Evolutionary conservation across 768 basidiomycete species (phyloP).

Genomic region (Boletus vermiculosoides): DNA sequence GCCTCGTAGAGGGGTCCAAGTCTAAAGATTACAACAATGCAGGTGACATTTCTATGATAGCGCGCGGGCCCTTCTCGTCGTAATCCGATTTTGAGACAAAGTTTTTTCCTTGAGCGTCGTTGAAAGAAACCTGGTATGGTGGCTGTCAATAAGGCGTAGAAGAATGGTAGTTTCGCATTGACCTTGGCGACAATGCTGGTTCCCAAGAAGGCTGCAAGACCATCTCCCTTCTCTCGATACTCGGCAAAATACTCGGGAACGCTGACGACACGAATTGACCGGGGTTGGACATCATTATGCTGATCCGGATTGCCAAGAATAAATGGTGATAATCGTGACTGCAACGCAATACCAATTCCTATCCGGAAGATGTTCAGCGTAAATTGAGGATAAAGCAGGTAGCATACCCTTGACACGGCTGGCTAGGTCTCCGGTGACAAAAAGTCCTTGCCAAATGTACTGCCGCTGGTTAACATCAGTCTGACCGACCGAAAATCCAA

Average conservation of each 20-base stretch:
- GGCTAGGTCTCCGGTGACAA: slow-evolving; percentile 79
- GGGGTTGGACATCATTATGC: slow-evolving; percentile 70
- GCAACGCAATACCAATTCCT: slow-evolving; percentile 69
- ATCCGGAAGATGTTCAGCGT: slow-evolving; percentile 3
- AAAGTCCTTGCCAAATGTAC: slow-evolving; percentile 73
- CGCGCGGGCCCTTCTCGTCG: slow-evolving; percentile 64
- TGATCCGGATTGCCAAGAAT: slow-evolving; percentile 60
- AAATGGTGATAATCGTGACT: slow-evolving; percentile 66
- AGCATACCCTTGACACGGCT: slow-evolving; percentile 65
- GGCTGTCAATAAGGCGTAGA: background rate
- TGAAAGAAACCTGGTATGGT: slow-evolving; percentile 63
- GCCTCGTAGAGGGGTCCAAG: slow-evolving; percentile 1
- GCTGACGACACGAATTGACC: slow-evolving; percentile 55
- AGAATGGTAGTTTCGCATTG: slow-evolving; percentile 6
- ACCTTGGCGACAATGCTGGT: slow-evolving; percentile 86
- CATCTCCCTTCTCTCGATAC: slow-evolving; percentile 83
- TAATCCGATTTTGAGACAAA: slow-evolving; percentile 83
- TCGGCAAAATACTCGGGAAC: slow-evolving; percentile 92
- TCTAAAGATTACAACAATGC: slow-evolving; percentile 50
- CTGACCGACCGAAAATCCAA: slow-evolving; percentile 59
- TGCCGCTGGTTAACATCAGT: slow-evolving; percentile 65
- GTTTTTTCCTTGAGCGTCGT: slow-evolving; percentile 60
- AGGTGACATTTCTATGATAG: slow-evolving; percentile 78
- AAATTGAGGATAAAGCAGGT: background rate
- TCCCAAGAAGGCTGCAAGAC: slow-evolving; percentile 77